These are phyloP conservation scores for Scedosporium boydii DNA, from an alignment of 2,329 filamentous ascomycete species.

Conservation along the genomic window DNA sequence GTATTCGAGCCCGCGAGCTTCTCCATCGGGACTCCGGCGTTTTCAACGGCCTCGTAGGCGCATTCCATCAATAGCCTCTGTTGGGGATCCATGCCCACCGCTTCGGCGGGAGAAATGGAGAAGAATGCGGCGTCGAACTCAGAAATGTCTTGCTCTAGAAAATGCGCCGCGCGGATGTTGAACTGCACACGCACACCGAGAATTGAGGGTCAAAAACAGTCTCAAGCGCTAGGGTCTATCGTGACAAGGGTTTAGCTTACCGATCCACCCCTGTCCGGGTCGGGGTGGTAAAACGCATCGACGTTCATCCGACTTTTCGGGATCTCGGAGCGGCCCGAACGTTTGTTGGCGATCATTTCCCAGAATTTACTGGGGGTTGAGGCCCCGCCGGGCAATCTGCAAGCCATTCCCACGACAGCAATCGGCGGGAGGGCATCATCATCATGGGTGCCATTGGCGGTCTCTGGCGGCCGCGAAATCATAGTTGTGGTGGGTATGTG, in stretches of 20 bases:
- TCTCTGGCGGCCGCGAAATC: no score
- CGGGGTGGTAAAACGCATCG: slow-evolving; percentile 25
- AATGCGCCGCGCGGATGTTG: background rate
- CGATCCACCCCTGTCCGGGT: slow-evolving; percentile 1
- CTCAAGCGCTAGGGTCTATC: no score
- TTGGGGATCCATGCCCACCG: slow-evolving; percentile 19
- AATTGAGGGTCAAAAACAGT: no score
- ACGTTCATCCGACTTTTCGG: slow-evolving; percentile 36
- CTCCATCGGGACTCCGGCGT: slow-evolving; percentile 5
- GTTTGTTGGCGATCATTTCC: slow-evolving; percentile 20
- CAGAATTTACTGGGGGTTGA: slow-evolving; percentile 32
- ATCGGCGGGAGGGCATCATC: background rate
- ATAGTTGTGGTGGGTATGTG: no score
- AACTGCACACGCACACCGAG: background rate
- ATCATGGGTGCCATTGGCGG: background rate
- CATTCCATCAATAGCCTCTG: slow-evolving; percentile 21
- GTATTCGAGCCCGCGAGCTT: background rate
- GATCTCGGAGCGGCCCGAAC: slow-evolving; percentile 26
- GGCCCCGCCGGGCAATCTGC: slow-evolving; percentile 33
- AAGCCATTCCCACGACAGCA: slow-evolving; percentile 31
- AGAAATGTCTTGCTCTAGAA: slow-evolving; percentile 10
- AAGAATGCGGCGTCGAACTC: slow-evolving; percentile 22
- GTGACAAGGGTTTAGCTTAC: background rate
- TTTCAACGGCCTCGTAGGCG: slow-evolving; percentile 10
- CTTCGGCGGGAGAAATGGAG: slow-evolving; percentile 16